A percentile compares a stretch with the other conserved stretches of the same genome.
Conservation (phyloP, 768 basidiomycete species). For the Kwoniella pini region DNA sequence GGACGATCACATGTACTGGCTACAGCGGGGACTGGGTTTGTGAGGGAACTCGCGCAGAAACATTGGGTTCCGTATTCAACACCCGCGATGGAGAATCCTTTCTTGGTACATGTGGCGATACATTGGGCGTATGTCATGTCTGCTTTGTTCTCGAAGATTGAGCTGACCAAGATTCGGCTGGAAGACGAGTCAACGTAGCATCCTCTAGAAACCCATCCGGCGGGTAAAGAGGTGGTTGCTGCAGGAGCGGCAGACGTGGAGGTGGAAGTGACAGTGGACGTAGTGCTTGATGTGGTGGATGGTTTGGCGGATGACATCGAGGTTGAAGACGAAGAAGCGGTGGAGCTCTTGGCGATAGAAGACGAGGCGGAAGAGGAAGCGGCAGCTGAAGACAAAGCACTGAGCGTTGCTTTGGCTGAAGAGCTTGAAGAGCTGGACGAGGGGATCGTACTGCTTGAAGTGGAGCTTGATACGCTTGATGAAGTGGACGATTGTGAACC, state of each 20-base stretch:
- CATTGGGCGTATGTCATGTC: slow-evolving; percentile 15
- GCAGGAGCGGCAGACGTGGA: slow-evolving; percentile 7
- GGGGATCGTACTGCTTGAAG: neutral
- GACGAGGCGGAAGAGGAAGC: no score
- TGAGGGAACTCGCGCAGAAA: slow-evolving; percentile 12
- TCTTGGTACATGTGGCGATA: slow-evolving; percentile 19
- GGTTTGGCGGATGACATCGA: slow-evolving; percentile 1
- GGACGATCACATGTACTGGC: neutral
- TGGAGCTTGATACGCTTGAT: neutral
- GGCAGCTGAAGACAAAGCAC: neutral
- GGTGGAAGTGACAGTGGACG: neutral
- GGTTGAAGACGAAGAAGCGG: neutral
- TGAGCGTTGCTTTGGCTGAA: neutral
- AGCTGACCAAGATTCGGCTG: neutral
- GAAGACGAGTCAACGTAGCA: slow-evolving; percentile 17
- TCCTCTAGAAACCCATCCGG: slow-evolving; percentile 21
- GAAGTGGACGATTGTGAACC: neutral
- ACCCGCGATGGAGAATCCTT: slow-evolving; percentile 20
- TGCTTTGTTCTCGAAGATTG: neutral
- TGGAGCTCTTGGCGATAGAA: neutral
- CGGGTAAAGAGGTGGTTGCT: slow-evolving; percentile 16
- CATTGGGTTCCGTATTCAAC: slow-evolving; percentile 23
- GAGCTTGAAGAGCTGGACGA: neutral
- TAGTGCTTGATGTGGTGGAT: neutral
- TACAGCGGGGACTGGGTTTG: neutral